phyloP scores from a whole-genome alignment of 441 rosid species.

The Metrosideros polymorpha region DNA sequence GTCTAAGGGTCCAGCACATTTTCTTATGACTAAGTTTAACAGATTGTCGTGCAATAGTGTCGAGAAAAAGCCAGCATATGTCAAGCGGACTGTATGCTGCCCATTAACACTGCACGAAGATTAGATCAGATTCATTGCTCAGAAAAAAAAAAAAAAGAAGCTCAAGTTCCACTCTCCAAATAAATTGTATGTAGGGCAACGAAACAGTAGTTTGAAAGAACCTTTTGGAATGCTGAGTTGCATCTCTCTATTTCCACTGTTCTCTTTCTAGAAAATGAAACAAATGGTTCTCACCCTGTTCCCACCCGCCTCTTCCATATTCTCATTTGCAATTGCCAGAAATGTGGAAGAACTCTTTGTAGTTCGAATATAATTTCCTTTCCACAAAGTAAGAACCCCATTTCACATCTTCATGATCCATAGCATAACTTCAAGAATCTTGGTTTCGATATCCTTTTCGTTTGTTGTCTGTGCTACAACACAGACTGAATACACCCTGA shows the following conservation, averaged over 20 bases:
- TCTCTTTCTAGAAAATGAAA: not conserved
- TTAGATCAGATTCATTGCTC: not conserved
- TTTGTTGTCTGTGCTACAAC: not conserved
- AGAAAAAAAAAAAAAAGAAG: not conserved
- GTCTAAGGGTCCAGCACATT: not conserved
- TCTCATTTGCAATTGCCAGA: not conserved
- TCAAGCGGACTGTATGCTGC: not conserved
- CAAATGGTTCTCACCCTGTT: not conserved
- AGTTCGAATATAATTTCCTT: not conserved
- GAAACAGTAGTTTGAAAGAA: not conserved
- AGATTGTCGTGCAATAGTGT: not conserved
- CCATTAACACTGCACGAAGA: not conserved
- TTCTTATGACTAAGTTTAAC: not conserved
- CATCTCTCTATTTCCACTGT: not conserved
- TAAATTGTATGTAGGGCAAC: not conserved
- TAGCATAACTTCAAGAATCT: not conserved
- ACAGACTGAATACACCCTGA: not conserved
- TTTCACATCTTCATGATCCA: not conserved
- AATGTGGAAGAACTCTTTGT: not conserved
- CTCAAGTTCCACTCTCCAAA: not conserved
- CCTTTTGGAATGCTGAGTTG: not conserved
- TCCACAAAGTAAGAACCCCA: not conserved
- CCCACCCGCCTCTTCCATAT: not conserved
- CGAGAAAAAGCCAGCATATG: not conserved
- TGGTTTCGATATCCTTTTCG: not conserved